A percentile compares a stretch with the other conserved stretches of the same genome.
These are phyloP conservation scores for Claviceps monticola DNA, from an alignment of 2,329 filamentous ascomycete genomes.

Conservation along the genomic window DNA sequence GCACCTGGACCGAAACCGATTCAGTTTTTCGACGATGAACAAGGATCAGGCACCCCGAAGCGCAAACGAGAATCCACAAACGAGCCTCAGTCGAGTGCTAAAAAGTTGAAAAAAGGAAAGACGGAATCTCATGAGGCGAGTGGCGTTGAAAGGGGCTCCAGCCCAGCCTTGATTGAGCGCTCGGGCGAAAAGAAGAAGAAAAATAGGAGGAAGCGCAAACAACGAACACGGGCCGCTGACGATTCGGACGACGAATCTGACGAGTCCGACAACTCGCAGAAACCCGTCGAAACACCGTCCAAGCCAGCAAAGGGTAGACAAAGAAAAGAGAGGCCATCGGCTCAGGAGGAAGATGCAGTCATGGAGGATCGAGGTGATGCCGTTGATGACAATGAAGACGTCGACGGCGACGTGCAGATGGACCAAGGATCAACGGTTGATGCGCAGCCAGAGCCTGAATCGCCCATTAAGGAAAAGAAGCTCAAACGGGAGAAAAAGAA, in stretches of 20 bases:
- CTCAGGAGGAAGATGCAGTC: neutral
- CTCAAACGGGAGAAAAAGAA: constrained; percentile 12
- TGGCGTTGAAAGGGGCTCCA: constrained; percentile 8
- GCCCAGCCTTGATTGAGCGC: neutral
- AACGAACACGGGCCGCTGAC: constrained; percentile 17
- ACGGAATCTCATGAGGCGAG: constrained; percentile 5
- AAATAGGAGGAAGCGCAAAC: constrained; percentile 22
- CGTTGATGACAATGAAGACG: neutral
- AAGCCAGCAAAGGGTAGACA: neutral
- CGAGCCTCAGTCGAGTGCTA: constrained; percentile 18
- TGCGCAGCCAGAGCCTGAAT: neutral
- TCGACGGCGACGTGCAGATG: constrained; percentile 1
- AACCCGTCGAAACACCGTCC: neutral
- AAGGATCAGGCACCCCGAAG: constrained; percentile 16
- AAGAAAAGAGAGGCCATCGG: neutral
- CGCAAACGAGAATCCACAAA: constrained; percentile 22
- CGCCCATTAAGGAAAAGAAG: neutral
- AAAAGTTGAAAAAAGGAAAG: constrained; percentile 17
- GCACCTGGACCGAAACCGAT: constrained; percentile 5
- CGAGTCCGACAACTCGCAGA: constrained; percentile 8
- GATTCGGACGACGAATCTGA: constrained; percentile 6
- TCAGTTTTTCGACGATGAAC: constrained; percentile 17
- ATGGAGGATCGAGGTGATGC: neutral
- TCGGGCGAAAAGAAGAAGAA: constrained; percentile 12
- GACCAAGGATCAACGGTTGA: neutral